Evolutionary conservation across 2,329 filamentous ascomycete species (phyloP).

Genomic region (Botrytis hyacinthi): DNA sequence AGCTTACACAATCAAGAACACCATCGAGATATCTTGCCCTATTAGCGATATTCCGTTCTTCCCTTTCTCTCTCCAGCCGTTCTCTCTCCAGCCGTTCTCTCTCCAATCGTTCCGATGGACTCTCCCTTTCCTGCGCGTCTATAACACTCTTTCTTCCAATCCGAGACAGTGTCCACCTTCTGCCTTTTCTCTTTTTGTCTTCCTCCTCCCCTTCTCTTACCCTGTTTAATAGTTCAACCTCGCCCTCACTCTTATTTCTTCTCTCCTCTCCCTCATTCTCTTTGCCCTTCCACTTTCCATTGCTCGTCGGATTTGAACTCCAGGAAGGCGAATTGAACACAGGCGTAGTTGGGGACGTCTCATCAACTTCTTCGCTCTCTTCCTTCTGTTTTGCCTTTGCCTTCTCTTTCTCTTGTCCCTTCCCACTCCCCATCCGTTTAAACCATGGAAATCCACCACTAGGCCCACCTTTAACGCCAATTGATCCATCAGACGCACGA

Average conservation of each 20-base stretch:
- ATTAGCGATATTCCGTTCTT: not conserved
- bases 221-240: not conserved
- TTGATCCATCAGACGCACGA: not conserved
- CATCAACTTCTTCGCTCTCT: not conserved
- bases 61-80: not conserved
- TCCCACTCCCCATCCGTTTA: not conserved
- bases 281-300: not conserved
- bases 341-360: not conserved
- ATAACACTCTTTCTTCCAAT: not conserved
- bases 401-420: too few relatives aligned
- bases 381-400: not conserved
- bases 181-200: not conserved
- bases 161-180: not conserved
- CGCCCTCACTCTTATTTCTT: not conserved
- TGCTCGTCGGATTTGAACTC: not conserved
- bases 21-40: not conserved
- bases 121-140: not conserved
- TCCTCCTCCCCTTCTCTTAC: not conserved
- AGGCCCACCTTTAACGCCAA: not conserved
- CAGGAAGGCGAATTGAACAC: not conserved
- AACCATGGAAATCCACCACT: not conserved
- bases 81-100: not conserved
- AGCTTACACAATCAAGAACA: slow-evolving; percentile 8
- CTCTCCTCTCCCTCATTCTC: not conserved
- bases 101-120: not conserved